These are phyloP conservation scores for Botrytis elliptica DNA, from an alignment of 2,329 filamentous ascomycete genomes.

Conservation along the genomic window DNA sequence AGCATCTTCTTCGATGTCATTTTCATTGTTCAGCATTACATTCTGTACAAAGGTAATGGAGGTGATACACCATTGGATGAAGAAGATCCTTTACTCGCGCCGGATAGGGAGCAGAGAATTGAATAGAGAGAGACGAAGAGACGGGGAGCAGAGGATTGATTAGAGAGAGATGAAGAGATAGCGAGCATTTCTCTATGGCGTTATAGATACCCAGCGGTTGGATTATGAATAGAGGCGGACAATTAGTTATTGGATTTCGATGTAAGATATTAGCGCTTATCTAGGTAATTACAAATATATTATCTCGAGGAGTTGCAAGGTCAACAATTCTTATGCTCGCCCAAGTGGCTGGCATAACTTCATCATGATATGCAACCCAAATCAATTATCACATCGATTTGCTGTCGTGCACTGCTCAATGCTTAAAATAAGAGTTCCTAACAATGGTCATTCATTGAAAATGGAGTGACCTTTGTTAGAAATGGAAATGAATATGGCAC, in stretches of 20 bases:
- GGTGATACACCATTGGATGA: constrained; percentile 24
- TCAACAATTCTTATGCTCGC: not conserved
- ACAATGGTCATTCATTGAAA: not conserved
- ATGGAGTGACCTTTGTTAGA: no score
- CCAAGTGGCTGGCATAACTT: constrained; percentile 3
- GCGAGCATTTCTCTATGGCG: not conserved
- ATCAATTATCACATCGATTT: not conserved
- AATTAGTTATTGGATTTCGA: not conserved
- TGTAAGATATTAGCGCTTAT: not conserved
- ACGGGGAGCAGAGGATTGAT: constrained; percentile 23
- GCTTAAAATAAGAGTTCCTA: not conserved
- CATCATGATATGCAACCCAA: not conserved
- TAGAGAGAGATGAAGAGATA: constrained; percentile 2
- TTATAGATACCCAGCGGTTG: constrained; percentile 9
- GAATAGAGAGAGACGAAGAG: constrained; percentile 23
- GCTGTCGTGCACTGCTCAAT: not conserved
- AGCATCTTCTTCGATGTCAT: constrained; percentile 82
- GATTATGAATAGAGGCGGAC: not conserved
- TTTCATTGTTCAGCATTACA: constrained; percentile 86
- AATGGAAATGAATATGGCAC: not conserved
- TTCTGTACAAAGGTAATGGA: constrained; percentile 59
- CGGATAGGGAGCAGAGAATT: constrained; percentile 24
- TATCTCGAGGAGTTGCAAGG: not conserved
- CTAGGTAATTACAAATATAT: not conserved
- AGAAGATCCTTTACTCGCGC: constrained; percentile 27